phyloP scores from a whole-genome alignment of 2,329 filamentous ascomycete species.

The Erysiphe pulchra region DNA sequence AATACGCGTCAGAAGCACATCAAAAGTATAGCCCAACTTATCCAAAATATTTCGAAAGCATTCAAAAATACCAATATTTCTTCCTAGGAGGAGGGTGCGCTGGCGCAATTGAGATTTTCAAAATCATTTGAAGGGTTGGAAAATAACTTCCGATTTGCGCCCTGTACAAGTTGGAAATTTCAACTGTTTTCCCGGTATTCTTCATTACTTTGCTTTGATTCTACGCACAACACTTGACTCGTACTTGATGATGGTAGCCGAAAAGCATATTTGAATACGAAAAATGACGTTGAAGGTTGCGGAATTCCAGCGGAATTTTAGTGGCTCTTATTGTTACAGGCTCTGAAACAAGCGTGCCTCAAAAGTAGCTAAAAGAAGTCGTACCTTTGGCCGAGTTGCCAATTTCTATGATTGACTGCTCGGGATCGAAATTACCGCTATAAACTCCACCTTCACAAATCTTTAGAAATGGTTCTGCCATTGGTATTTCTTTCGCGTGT shows the following conservation, averaged over 20 bases:
- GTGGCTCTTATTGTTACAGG: background rate
- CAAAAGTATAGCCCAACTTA: background rate
- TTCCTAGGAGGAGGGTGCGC: background rate
- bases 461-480: background rate
- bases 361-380: background rate
- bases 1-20: background rate
- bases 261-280: background rate
- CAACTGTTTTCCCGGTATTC: background rate
- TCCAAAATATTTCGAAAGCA: background rate
- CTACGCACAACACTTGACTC: background rate
- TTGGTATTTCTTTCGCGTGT: background rate
- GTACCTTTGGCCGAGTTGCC: background rate
- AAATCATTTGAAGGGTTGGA: background rate
- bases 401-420: background rate
- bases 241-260: background rate
- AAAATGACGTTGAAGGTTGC: background rate
- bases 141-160: background rate
- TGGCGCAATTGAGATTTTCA: background rate
- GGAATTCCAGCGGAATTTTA: no score
- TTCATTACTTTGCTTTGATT: background rate
- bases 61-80: background rate
- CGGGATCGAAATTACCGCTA: background rate
- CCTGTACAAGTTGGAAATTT: background rate
- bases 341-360: background rate
- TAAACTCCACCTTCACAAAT: background rate